Evolutionary conservation across 2,329 filamentous ascomycete genomes (phyloP).

Genomic region (Bertia moriformis): DNA sequence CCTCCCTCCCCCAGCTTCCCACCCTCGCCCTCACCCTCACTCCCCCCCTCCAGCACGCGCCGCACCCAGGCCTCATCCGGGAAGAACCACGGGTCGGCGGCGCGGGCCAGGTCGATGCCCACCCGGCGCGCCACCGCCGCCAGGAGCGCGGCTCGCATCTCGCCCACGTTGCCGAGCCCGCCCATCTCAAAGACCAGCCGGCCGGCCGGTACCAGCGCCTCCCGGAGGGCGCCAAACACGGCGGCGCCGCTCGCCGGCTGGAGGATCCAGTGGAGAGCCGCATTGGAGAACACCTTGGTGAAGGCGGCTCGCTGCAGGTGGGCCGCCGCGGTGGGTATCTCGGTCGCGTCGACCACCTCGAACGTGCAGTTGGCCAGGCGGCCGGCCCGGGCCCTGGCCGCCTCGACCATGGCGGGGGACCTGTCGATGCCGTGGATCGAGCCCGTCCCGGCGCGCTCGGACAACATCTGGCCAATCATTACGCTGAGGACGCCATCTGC

Average conservation of each 20-base stretch:
- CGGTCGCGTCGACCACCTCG: conserved; percentile 30
- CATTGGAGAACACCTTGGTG: conserved; percentile 51
- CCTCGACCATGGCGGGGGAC: conserved; percentile 41
- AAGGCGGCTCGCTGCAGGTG: conserved; percentile 21
- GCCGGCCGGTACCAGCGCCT: conserved; percentile 37
- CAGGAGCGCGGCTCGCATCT: conserved; percentile 43
- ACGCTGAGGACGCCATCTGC: conserved; percentile 44
- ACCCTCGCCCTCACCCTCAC: too few relatives aligned
- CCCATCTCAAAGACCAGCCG: conserved; percentile 58
- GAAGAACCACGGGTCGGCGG: conserved; percentile 57
- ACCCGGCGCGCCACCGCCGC: conserved; percentile 34
- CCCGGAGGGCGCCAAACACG: conserved; percentile 37
- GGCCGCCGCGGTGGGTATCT: too few relatives aligned
- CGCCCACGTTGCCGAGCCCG: conserved; percentile 52
- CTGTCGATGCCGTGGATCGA: conserved; percentile 41
- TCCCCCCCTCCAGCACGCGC: conserved; percentile 16
- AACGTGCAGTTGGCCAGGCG: conserved; percentile 1
- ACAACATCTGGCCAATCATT: conserved; percentile 30
- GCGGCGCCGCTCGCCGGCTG: conserved; percentile 23
- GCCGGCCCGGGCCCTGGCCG: conserved; percentile 26
- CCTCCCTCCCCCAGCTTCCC: too few relatives aligned
- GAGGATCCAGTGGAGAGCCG: conserved; percentile 55
- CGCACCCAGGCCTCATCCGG: conserved; percentile 45
- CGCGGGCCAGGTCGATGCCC: conserved; percentile 28
- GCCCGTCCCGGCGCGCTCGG: conserved; percentile 22